Evolutionary conservation across 192 early-diverging fungal species (phyloP).

Genomic region (Lunasporangiospora selenospora): DNA sequence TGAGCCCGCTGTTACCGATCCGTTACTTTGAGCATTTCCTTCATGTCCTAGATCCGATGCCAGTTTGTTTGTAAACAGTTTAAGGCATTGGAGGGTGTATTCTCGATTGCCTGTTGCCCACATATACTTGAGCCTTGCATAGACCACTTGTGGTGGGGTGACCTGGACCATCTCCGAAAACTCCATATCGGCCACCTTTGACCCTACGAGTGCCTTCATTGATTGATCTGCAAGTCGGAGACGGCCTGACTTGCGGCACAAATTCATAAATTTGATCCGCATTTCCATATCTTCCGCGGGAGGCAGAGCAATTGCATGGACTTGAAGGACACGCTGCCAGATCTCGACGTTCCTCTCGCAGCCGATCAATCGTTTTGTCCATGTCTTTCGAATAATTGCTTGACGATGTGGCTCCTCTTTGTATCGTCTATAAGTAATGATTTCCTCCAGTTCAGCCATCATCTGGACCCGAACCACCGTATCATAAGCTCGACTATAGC

Average conservation of each 20-base stretch:
- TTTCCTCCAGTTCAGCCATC: conserved; percentile 97
- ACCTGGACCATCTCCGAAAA: conserved; percentile 29
- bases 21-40: conserved; percentile 44
- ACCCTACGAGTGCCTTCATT: conserved; percentile 62
- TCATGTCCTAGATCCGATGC: conserved; percentile 68
- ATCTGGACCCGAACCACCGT: conserved; percentile 93
- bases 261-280: conserved; percentile 94
- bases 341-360: conserved; percentile 94
- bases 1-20: conserved; percentile 10
- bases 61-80: conserved; percentile 79
- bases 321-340: conserved; percentile 90
- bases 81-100: conserved; percentile 77
- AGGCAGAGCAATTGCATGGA: conserved; percentile 86
- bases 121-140: conserved; percentile 91
- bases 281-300: conserved; percentile 94
- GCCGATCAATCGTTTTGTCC: conserved; percentile 87
- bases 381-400: conserved; percentile 80
- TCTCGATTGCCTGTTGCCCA: conserved; percentile 77
- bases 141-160: conserved; percentile 73
- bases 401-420: conserved; percentile 78
- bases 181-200: conserved; percentile 13
- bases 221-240: conserved; percentile 81
- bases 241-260: conserved; percentile 90
- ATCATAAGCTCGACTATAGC: conserved; percentile 91
- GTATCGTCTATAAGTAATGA: conserved; percentile 86